A percentile compares a stretch with the other conserved stretches of the same genome.
phyloP scores from a whole-genome alignment of 2,329 filamentous ascomycete genomes.

The Exophiala phaeomuriformis region DNA sequence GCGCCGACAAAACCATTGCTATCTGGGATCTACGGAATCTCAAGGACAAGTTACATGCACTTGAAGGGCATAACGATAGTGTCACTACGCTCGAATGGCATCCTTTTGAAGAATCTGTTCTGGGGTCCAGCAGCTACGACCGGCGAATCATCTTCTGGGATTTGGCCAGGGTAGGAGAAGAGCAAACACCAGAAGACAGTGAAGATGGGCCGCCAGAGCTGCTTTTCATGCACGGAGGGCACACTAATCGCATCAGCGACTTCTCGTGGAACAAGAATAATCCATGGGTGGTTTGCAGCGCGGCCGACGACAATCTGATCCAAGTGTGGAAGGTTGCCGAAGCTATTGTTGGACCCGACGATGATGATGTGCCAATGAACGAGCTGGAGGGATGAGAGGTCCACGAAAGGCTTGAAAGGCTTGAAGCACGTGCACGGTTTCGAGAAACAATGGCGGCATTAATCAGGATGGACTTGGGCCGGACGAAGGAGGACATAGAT shows the following conservation, averaged over 20 bases:
- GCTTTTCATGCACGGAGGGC: slow-evolving; percentile 98
- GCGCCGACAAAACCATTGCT: slow-evolving; percentile 88
- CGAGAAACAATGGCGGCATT: neutral
- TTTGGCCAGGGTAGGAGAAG: slow-evolving; percentile 80
- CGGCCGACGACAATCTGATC: slow-evolving; percentile 91
- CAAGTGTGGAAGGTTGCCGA: slow-evolving; percentile 89
- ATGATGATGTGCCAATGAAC: slow-evolving; percentile 66
- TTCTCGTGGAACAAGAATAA: slow-evolving; percentile 98
- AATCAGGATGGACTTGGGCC: neutral
- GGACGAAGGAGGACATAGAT: too few species aligned
- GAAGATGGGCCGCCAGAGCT: slow-evolving; percentile 93
- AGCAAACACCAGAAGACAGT: slow-evolving; percentile 88
- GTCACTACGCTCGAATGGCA: slow-evolving; percentile 95
- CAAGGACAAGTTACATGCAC: slow-evolving; percentile 78
- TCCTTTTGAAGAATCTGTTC: slow-evolving; percentile 76
- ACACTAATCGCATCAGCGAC: slow-evolving; percentile 93
- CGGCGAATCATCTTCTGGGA: slow-evolving; percentile 96
- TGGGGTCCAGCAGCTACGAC: slow-evolving; percentile 89
- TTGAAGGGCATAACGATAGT: slow-evolving; percentile 80
- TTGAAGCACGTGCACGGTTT: neutral
- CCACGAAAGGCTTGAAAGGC: neutral
- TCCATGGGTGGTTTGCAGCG: slow-evolving; percentile 91
- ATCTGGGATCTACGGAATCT: slow-evolving; percentile 93
- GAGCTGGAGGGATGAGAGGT: slow-evolving; percentile 53
- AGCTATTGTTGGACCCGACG: slow-evolving; percentile 63